Evolutionary conservation across 2,329 filamentous ascomycete genomes (phyloP).

Genomic region (Aspergillus sp.): DNA sequence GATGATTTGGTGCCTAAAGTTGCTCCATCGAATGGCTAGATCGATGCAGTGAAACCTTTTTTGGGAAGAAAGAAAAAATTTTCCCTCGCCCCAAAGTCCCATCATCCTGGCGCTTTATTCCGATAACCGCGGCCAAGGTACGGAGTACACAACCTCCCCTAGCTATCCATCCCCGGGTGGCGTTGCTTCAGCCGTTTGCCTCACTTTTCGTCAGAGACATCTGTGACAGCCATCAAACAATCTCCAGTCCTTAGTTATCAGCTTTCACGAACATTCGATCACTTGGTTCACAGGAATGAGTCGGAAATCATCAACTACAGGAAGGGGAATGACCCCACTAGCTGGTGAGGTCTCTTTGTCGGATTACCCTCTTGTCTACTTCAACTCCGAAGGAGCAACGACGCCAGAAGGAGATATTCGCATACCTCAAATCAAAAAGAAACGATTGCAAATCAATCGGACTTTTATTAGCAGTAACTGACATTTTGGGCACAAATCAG

Average conservation of each 20-base stretch:
- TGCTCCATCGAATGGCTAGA: not conserved
- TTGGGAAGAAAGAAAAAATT: constrained; percentile 10
- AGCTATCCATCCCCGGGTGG: not conserved
- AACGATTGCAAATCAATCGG: not conserved
- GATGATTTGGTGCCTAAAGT: constrained; percentile 11
- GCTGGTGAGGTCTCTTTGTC: constrained; percentile 6
- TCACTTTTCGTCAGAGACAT: not conserved
- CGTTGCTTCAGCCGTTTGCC: not conserved
- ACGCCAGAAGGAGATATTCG: too few species aligned
- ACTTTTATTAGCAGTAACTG: not conserved
- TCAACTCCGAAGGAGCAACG: not conserved
- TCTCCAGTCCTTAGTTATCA: not conserved
- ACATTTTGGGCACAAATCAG: not conserved
- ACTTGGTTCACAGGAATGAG: constrained; percentile 11
- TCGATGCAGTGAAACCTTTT: constrained; percentile 5
- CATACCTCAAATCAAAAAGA: not conserved
- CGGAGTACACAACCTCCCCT: not conserved
- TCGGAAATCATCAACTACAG: constrained; percentile 12
- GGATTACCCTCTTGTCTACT: not conserved
- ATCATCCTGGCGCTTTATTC: constrained; percentile 3
- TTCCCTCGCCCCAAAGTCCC: constrained; percentile 9
- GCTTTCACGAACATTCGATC: not conserved
- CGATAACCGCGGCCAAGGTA: not conserved
- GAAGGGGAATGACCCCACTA: constrained; percentile 2
- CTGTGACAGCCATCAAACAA: not conserved